Evolutionary conservation across 2,329 filamentous ascomycete genomes (phyloP).

Genomic region (Sclerotinia trifoliorum): DNA sequence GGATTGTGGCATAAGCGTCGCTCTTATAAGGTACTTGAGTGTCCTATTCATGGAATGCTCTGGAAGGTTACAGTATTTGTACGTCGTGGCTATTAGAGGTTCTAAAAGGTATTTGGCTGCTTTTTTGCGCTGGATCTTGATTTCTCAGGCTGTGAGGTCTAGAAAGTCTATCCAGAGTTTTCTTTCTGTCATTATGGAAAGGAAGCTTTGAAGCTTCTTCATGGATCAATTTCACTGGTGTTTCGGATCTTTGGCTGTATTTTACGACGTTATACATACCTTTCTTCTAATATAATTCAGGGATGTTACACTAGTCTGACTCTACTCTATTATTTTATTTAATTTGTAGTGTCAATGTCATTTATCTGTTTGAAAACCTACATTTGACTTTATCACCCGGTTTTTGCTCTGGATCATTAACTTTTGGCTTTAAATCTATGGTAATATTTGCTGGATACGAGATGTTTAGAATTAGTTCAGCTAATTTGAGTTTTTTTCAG

Average conservation of each 20-base stretch:
- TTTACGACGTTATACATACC: conserved; percentile 5
- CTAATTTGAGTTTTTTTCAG: background rate
- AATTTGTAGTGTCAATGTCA: background rate
- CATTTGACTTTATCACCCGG: background rate
- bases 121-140: background rate
- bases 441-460: background rate
- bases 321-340: background rate
- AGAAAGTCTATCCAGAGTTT: background rate
- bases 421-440: background rate
- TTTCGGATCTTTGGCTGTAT: background rate
- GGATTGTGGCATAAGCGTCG: conserved; percentile 19
- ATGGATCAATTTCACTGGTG: background rate
- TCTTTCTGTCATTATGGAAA: background rate
- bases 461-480: too few species aligned
- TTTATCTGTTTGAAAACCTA: background rate
- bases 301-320: background rate
- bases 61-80: conserved; percentile 22
- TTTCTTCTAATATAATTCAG: background rate
- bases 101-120: background rate
- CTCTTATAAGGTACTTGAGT: conserved; percentile 11
- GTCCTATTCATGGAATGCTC: background rate
- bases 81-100: conserved; percentile 13
- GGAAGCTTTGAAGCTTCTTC: conserved; percentile 2
- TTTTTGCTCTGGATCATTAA: background rate
- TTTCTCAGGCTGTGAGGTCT: background rate